phyloP scores from a whole-genome alignment of 2,329 filamentous ascomycete genomes.

The Sporothrix inflata region DNA sequence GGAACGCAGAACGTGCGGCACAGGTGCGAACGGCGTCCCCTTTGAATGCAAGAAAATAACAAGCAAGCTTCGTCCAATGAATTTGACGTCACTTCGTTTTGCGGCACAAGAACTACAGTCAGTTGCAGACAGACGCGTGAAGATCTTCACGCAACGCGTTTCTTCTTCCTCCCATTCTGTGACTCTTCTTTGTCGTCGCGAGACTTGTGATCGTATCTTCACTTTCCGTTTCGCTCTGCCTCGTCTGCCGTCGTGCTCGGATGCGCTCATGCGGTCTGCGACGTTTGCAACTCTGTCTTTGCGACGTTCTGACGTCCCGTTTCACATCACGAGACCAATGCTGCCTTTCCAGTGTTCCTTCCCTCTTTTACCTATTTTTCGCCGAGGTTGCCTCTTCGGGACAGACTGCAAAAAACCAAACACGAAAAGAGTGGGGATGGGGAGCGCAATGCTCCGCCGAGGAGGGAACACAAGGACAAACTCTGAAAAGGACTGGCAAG shows the following conservation, averaged over 20 bases:
- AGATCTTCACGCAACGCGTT: neutral
- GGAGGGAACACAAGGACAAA: neutral
- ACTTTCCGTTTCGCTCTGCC: neutral
- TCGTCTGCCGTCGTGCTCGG: neutral
- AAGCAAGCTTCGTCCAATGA: too few species aligned
- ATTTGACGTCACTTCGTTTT: too few species aligned
- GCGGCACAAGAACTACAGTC: too few species aligned
- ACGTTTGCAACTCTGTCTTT: too few species aligned
- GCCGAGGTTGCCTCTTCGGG: slow-evolving; percentile 12
- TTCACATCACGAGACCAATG: slow-evolving; percentile 11
- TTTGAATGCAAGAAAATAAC: neutral
- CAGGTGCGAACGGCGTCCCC: neutral
- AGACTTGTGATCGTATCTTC: neutral
- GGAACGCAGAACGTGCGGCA: neutral
- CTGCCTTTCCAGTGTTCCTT: neutral
- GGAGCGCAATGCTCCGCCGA: neutral
- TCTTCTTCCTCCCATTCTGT: neutral
- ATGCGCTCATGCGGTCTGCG: neutral
- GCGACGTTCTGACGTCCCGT: neutral
- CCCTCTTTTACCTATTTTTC: neutral
- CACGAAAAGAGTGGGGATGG: neutral
- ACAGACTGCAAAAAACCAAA: neutral
- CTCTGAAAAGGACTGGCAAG: neutral
- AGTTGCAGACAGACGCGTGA: neutral
- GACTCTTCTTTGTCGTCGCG: neutral